A percentile compares a stretch with the other conserved stretches of the same genome.
These are phyloP conservation scores for Sisymbrium irio DNA, from an alignment of 345 rosid species.

Conservation along the genomic window DNA sequence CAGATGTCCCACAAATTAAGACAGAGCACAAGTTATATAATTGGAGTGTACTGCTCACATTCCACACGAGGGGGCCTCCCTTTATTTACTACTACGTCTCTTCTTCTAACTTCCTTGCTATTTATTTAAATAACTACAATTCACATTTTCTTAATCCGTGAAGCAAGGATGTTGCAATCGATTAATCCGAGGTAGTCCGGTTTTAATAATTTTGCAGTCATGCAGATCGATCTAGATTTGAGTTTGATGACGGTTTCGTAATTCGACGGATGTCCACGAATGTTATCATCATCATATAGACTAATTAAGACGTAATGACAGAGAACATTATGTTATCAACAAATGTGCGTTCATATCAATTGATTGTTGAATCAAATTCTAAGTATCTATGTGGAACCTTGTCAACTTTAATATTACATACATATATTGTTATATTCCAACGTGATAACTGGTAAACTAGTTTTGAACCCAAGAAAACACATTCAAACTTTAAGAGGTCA, in stretches of 20 bases:
- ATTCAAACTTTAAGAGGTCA: not conserved
- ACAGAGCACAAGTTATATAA: constrained; percentile 35
- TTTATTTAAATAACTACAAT: not conserved
- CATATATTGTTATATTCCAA: not conserved
- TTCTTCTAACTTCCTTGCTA: constrained; percentile 5
- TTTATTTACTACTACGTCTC: constrained; percentile 10
- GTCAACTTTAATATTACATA: not conserved
- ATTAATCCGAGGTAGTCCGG: not conserved
- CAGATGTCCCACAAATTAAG: constrained; percentile 38
- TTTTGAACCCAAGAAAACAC: not conserved
- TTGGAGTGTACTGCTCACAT: constrained; percentile 39
- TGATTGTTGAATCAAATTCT: not conserved
- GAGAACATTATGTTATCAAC: not conserved
- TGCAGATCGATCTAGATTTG: not conserved
- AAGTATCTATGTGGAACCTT: not conserved
- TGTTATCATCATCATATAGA: not conserved
- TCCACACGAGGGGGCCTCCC: constrained; percentile 39
- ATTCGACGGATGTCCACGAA: not conserved
- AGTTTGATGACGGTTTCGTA: not conserved
- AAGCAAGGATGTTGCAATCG: constrained; percentile 1
- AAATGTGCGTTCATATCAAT: not conserved
- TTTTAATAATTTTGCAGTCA: not conserved
- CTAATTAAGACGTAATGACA: not conserved
- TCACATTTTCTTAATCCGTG: not conserved
- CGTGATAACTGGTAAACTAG: not conserved